Evolutionary conservation across 805 yeast genomes (phyloP).

Genomic region (Hanseniaspora guilliermondii): DNA sequence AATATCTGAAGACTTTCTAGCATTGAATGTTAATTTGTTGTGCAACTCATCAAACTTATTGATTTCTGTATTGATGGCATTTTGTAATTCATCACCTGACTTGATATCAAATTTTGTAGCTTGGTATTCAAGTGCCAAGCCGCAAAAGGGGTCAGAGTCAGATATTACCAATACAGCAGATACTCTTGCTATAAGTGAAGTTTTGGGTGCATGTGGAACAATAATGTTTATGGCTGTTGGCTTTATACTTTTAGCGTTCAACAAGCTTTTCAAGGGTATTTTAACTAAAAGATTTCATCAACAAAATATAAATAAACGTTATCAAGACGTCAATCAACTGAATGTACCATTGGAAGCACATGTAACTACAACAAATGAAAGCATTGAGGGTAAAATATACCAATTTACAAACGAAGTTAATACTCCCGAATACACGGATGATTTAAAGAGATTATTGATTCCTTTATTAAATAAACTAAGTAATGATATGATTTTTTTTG

Average conservation of each 20-base stretch:
- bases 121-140: constrained; percentile 21
- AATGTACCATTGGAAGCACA: background rate
- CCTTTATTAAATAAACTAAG: constrained; percentile 15
- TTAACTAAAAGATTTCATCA: background rate
- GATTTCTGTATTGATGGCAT: constrained; percentile 25
- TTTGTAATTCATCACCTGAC: constrained; percentile 31
- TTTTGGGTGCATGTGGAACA: constrained; percentile 29
- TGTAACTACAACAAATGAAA: background rate
- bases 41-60: constrained; percentile 20
- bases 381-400: background rate
- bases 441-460: background rate
- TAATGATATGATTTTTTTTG: constrained; percentile 22
- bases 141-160: background rate
- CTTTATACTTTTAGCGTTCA: constrained; percentile 21
- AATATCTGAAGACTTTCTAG: constrained; percentile 28
- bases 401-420: background rate
- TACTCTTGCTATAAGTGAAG: constrained; percentile 28
- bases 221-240: constrained; percentile 28
- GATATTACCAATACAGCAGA: constrained; percentile 15
- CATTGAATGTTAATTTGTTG: constrained; percentile 24
- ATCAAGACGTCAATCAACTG: constrained; percentile 18
- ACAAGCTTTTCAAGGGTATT: constrained; percentile 19
- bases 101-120: constrained; percentile 28
- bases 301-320: constrained; percentile 13
- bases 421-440: background rate